Percentiles rank a stretch among this genome's conserved stretches.
These are phyloP conservation scores for Suhomyces faveliae DNA, from an alignment of 805 yeast species.

Conservation along the genomic window DNA sequence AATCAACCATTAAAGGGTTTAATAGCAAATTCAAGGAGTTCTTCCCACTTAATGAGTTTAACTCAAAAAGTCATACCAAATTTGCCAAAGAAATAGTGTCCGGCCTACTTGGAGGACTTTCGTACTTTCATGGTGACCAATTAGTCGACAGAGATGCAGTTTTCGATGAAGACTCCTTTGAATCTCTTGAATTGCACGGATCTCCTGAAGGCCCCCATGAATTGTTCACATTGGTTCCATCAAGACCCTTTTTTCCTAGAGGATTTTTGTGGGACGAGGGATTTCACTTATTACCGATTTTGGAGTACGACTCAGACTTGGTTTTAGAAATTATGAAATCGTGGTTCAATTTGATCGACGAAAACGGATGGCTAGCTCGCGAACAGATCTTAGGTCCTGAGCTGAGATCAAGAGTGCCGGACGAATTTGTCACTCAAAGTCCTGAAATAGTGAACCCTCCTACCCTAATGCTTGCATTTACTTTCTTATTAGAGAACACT, in stretches of 20 bases:
- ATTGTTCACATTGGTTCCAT: constrained; percentile 82
- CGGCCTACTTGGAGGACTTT: constrained; percentile 84
- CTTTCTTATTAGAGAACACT: constrained; percentile 46
- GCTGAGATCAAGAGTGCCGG: constrained; percentile 84
- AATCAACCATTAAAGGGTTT: constrained; percentile 35
- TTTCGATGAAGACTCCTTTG: constrained; percentile 69
- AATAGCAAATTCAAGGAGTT: constrained; percentile 51
- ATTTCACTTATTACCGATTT: constrained; percentile 79
- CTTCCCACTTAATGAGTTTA: constrained; percentile 48
- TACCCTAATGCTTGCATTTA: constrained; percentile 74
- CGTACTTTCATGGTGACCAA: constrained; percentile 82
- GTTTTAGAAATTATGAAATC: constrained; percentile 77
- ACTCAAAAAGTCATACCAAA: constrained; percentile 33
- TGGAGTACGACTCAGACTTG: constrained; percentile 80
- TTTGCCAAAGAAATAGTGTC: constrained; percentile 82
- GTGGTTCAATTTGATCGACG: constrained; percentile 86
- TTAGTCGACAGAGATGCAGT: constrained; percentile 71
- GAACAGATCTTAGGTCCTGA: constrained; percentile 93
- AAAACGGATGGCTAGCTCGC: constrained; percentile 94
- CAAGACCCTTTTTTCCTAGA: constrained; percentile 91
- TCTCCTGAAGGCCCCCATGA: constrained; percentile 72
- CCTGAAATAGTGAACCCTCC: constrained; percentile 95
- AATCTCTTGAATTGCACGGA: constrained; percentile 51
- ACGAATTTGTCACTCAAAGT: constrained; percentile 78
- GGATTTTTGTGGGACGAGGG: constrained; percentile 99